These are phyloP conservation scores for Allium cepa DNA, from an alignment of 106 monocot genomes.

Conservation along the genomic window DNA sequence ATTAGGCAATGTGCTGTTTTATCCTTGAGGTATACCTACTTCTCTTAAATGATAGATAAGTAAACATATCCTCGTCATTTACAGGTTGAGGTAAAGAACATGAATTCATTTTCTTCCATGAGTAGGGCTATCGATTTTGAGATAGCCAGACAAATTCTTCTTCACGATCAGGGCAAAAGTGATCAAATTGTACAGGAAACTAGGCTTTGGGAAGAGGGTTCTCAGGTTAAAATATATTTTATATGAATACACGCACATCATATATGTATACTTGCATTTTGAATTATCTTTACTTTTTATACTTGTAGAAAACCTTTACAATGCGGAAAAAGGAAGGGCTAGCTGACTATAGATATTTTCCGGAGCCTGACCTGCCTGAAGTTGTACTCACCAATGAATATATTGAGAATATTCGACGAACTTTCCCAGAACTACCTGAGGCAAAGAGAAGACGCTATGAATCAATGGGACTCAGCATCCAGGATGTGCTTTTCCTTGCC, in stretches of 20 bases:
- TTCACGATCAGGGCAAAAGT: conserved; percentile 64
- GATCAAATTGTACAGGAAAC: conserved; percentile 99
- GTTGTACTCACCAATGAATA: conserved; percentile 60
- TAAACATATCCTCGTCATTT: conserved; percentile 5
- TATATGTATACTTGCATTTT: background rate
- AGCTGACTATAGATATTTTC: conserved; percentile 97
- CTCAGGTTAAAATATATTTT: conserved; percentile 41
- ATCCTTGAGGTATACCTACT: no score
- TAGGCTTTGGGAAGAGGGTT: conserved; percentile 84
- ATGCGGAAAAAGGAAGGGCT: conserved; percentile 99
- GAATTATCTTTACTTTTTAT: no score
- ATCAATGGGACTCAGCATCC: conserved; percentile 80
- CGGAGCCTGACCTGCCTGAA: conserved; percentile 96
- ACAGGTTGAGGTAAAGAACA: conserved; percentile 99
- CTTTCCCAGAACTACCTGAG: conserved; percentile 90
- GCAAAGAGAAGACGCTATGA: conserved; percentile 87
- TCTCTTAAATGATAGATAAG: no score
- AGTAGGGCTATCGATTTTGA: conserved; percentile 92
- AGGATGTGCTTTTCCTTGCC: conserved; percentile 93
- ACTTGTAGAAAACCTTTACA: conserved; percentile 68
- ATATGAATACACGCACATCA: background rate
- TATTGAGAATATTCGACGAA: conserved; percentile 45
- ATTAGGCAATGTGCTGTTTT: no score
- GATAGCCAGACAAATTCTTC: conserved; percentile 75
- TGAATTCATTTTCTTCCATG: conserved; percentile 99